Evolutionary conservation across 192 early-diverging fungal genomes (phyloP).

Genomic region (Geosiphon pyriformis): DNA sequence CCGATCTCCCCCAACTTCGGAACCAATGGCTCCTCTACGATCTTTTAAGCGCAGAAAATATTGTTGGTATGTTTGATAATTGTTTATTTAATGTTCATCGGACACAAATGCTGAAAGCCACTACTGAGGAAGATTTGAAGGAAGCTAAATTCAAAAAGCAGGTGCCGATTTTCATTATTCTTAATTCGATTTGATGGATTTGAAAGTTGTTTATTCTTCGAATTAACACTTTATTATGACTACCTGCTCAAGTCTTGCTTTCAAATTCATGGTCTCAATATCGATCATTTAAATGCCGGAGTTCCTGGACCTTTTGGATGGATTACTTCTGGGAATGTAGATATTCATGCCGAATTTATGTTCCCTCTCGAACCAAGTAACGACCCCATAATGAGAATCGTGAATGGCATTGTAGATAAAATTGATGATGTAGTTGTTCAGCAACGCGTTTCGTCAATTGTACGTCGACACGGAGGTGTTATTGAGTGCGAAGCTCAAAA

Average conservation of each 20-base stretch:
- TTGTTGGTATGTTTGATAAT: constrained; percentile 91
- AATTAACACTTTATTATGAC: too few species aligned
- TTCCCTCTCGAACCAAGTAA: constrained; percentile 54
- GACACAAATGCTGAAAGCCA: constrained; percentile 62
- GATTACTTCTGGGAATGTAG: constrained; percentile 87
- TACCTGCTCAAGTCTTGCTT: constrained; percentile 51
- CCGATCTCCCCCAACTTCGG: constrained; percentile 74
- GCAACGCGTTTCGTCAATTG: background rate
- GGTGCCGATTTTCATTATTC: constrained; percentile 29
- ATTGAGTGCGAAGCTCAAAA: constrained; percentile 4
- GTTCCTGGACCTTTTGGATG: constrained; percentile 85
- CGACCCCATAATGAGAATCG: constrained; percentile 52
- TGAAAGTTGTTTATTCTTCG: too few species aligned
- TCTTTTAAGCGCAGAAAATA: constrained; percentile 76
- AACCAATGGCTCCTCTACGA: constrained; percentile 94
- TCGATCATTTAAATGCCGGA: constrained; percentile 84
- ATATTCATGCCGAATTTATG: constrained; percentile 66
- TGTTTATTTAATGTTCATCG: constrained; percentile 91
- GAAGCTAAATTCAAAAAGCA: constrained; percentile 36
- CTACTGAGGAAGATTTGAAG: constrained; percentile 23
- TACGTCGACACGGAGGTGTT: background rate
- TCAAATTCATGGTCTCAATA: constrained; percentile 83
- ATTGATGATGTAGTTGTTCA: constrained; percentile 51
- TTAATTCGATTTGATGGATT: too few species aligned
- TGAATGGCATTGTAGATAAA: constrained; percentile 66